phyloP scores from a whole-genome alignment of 495 filamentous ascomycete genomes.

The Penicillium longicatenatum region DNA sequence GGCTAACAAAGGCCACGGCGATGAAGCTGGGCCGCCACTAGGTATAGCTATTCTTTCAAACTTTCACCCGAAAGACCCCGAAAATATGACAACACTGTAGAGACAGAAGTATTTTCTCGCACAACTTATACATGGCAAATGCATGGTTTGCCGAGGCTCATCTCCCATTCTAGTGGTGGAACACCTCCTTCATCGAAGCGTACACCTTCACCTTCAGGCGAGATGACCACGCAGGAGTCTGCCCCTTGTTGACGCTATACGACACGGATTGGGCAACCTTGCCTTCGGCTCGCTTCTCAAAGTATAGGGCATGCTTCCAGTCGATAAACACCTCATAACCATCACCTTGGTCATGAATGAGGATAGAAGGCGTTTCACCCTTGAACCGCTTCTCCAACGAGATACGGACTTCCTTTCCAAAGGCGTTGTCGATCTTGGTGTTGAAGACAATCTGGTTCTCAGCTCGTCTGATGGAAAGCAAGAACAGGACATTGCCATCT shows the following conservation, averaged over 20 bases:
- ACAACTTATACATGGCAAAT: too few relatives aligned
- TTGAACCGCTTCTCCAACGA: constrained; percentile 7
- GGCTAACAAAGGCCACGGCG: too few relatives aligned
- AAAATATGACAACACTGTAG: too few relatives aligned
- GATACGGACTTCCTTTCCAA: constrained; percentile 10
- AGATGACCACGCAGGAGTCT: constrained; percentile 3
- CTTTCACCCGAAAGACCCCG: too few relatives aligned
- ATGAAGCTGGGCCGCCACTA: too few relatives aligned
- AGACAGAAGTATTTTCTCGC: too few relatives aligned
- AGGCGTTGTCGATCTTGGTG: constrained; percentile 2
- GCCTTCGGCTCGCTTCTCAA: constrained; percentile 11
- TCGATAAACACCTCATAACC: constrained; percentile 18
- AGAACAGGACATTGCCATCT: constrained; percentile 6
- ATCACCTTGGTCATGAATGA: constrained; percentile 15
- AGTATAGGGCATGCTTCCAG: constrained; percentile 4
- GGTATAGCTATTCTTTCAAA: too few relatives aligned
- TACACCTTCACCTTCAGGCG: constrained; percentile 12
- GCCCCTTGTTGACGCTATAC: constrained; percentile 9
- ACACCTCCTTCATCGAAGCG: constrained; percentile 6
- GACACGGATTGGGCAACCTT: constrained; percentile 1
- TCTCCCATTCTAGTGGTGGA: constrained; percentile 7
- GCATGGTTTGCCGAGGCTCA: too few relatives aligned
- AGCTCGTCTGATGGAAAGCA: constrained; percentile 11
- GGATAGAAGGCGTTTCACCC: constrained; percentile 9
- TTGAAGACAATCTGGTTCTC: constrained; percentile 15